Conservation (phyloP, 768 basidiomycete genomes). For the Mycena pura region DNA sequence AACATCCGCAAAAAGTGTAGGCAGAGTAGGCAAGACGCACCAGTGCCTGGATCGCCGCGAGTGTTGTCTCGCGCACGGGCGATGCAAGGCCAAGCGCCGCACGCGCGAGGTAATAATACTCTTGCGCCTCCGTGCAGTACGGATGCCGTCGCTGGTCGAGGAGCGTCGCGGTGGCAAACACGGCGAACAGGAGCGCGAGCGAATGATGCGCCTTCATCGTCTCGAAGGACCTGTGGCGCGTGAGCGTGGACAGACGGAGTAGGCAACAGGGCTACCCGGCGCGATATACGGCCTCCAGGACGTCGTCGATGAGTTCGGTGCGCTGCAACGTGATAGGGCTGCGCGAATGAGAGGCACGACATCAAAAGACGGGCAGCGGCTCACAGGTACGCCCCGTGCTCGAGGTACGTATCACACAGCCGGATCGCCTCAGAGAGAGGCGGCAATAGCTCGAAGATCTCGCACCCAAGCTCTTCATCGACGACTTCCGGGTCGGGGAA, state of each 20-base stretch:
- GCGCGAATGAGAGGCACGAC: not conserved
- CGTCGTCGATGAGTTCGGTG: conserved; percentile 62
- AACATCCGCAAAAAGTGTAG: not conserved
- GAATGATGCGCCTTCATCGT: conserved; percentile 52
- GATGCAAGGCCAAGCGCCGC: conserved; percentile 56
- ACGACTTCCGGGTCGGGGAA: conserved; percentile 41
- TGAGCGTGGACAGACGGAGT: not conserved
- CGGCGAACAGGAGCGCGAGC: conserved; percentile 66
- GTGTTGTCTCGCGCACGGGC: conserved; percentile 56
- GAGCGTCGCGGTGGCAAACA: conserved; percentile 71
- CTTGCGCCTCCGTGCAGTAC: conserved; percentile 60
- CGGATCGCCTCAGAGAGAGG: conserved; percentile 62
- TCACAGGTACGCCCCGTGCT: conserved; percentile 65
- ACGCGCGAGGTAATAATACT: conserved; percentile 67
- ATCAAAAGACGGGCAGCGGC: conserved; percentile 29
- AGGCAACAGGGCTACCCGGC: conserved; percentile 45
- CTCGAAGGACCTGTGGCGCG: conserved; percentile 44
- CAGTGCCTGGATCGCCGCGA: conserved; percentile 60
- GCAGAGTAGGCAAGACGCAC: conserved; percentile 43
- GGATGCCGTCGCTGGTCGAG: conserved; percentile 59
- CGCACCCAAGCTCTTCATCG: conserved; percentile 44
- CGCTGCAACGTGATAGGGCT: conserved; percentile 64
- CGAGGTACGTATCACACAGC: conserved; percentile 70
- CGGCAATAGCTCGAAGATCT: conserved; percentile 59
- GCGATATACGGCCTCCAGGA: conserved; percentile 60